phyloP scores from a whole-genome alignment of 805 yeast genomes.

The Yarrowia hollandica region DNA sequence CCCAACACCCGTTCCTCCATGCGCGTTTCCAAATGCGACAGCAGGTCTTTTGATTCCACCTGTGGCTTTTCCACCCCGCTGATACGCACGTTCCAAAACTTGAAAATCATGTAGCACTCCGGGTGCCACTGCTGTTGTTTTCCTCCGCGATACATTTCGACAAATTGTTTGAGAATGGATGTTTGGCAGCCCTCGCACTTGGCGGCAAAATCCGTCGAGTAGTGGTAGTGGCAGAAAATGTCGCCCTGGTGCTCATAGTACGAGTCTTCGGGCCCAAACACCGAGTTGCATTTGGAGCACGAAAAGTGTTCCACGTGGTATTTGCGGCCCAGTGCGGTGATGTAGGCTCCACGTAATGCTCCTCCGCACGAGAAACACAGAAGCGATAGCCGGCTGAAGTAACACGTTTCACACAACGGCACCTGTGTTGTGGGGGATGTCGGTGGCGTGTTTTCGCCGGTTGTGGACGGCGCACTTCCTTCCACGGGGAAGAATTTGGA shows the following conservation, averaged over 20 bases:
- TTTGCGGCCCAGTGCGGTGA: conserved; percentile 87
- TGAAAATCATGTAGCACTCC: conserved; percentile 96
- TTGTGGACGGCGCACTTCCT: conserved; percentile 35
- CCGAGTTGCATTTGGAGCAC: conserved; percentile 80
- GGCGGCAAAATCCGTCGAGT: conserved; percentile 79
- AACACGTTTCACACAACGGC: conserved; percentile 87
- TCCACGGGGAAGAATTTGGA: conserved; percentile 87
- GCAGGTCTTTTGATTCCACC: neutral
- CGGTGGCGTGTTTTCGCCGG: conserved; percentile 28
- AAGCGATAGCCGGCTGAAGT: conserved; percentile 78
- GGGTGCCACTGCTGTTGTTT: conserved; percentile 98
- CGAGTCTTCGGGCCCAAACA: conserved; percentile 87
- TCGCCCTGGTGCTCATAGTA: conserved; percentile 83
- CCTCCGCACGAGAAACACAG: conserved; percentile 84
- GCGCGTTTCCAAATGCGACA: conserved; percentile 52
- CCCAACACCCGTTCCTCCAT: conserved; percentile 60
- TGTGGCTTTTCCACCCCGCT: conserved; percentile 38
- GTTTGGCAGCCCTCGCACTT: conserved; percentile 92
- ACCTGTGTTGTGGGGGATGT: conserved; percentile 46
- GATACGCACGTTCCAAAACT: conserved; percentile 89
- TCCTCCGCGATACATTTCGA: conserved; percentile 88
- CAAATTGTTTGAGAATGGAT: conserved; percentile 90
- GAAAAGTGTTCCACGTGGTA: conserved; percentile 95
- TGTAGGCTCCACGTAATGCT: conserved; percentile 88
- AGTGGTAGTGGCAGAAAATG: conserved; percentile 89